Evolutionary conservation across 176 grass and related monocot species (phyloP).

Genomic region (Oryza glumipatula): DNA sequence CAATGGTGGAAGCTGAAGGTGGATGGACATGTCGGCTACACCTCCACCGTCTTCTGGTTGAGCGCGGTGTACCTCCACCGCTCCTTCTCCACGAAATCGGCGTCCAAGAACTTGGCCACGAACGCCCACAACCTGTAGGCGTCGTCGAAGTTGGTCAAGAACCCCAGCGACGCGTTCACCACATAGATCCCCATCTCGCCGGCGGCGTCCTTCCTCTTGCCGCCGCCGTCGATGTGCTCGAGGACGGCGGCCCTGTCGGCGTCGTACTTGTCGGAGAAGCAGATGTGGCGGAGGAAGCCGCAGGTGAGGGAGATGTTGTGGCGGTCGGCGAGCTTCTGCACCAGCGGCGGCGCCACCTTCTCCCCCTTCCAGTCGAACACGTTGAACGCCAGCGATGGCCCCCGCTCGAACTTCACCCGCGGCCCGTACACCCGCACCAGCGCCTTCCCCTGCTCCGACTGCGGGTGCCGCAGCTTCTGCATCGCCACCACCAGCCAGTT

Average conservation of each 20-base stretch:
- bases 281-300: conserved; percentile 78
- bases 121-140: conserved; percentile 87
- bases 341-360: conserved; percentile 66
- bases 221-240: conserved; percentile 37
- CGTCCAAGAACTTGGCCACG: conserved; percentile 89
- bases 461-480: conserved; percentile 75
- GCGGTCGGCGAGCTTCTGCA: conserved; percentile 94
- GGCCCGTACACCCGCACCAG: conserved; percentile 82
- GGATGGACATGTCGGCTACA: conserved; percentile 18
- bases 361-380: conserved; percentile 90
- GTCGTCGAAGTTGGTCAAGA: conserved; percentile 91
- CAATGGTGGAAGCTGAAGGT: neutral
- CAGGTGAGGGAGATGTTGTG: conserved; percentile 79
- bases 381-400: conserved; percentile 85
- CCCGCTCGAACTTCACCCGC: conserved; percentile 80
- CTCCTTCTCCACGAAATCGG: conserved; percentile 94
- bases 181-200: conserved; percentile 67
- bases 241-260: conserved; percentile 47
- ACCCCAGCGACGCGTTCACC: conserved; percentile 82
- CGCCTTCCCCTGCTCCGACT: conserved; percentile 46
- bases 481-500: conserved; percentile 90
- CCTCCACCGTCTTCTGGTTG: conserved; percentile 77
- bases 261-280: conserved; percentile 68
- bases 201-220: conserved; percentile 38
- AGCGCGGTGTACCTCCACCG: conserved; percentile 91